Conservation (phyloP, 495 filamentous ascomycete genomes). For the Gamarada debralockiae region DNA sequence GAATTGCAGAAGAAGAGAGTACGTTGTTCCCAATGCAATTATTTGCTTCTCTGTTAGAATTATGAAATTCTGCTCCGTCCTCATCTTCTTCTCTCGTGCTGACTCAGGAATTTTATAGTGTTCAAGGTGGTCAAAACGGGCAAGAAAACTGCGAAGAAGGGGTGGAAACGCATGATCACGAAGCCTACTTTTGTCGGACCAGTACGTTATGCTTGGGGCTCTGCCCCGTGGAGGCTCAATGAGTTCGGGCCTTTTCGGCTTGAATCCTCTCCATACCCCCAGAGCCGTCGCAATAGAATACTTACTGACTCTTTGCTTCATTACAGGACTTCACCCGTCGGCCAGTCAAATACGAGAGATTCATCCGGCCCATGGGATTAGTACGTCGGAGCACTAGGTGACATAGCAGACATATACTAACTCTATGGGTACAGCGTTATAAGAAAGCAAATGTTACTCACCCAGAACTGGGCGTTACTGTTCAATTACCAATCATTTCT, state of each 20-base stretch:
- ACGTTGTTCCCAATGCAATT: too few relatives aligned
- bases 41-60: too few relatives aligned
- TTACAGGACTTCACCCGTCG: conserved; percentile 56
- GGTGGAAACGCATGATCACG: conserved; percentile 85
- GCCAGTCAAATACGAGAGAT: conserved; percentile 92
- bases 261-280: too few relatives aligned
- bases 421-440: conserved; percentile 55
- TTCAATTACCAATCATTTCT: conserved; percentile 86
- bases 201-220: too few relatives aligned
- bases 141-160: conserved; percentile 54
- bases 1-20: conserved; percentile 95
- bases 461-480: conserved; percentile 80
- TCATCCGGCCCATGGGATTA: conserved; percentile 43
- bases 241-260: too few relatives aligned
- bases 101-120: too few relatives aligned
- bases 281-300: too few relatives aligned
- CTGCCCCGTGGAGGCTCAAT: too few relatives aligned
- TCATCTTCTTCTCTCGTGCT: too few relatives aligned
- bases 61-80: too few relatives aligned
- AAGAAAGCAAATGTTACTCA: conserved; percentile 94
- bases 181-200: conserved; percentile 66
- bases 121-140: conserved; percentile 98
- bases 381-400: too few relatives aligned
- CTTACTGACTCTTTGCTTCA: too few relatives aligned
- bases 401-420: background rate